phyloP scores from a whole-genome alignment of 345 rosid genomes.

The Gossypium sturtianum region DNA sequence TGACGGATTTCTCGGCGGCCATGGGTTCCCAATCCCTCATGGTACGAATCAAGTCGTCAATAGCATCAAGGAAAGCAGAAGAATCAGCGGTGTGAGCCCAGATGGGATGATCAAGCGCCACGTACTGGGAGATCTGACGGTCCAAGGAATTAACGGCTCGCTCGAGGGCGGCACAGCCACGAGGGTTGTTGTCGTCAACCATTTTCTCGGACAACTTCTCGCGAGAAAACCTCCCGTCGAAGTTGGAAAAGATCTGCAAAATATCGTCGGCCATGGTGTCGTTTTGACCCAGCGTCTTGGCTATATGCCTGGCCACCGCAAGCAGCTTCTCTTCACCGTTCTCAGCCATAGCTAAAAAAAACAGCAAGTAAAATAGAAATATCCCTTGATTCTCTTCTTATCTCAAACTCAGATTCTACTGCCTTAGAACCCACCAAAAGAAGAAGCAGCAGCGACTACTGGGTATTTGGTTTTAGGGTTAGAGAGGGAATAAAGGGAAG shows the following conservation, averaged over 20 bases:
- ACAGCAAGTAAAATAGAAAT: no score
- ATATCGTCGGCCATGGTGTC: constrained; percentile 84
- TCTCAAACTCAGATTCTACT: not conserved
- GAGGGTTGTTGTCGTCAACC: constrained; percentile 37
- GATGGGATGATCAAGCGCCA: constrained; percentile 56
- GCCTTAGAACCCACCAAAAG: not conserved
- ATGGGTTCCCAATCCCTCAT: constrained; percentile 51
- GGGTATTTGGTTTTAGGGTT: not conserved
- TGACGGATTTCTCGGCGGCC: constrained; percentile 41
- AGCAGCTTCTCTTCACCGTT: constrained; percentile 90
- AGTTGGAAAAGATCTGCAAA: constrained; percentile 83
- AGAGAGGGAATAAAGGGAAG: not conserved
- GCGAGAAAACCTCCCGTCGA: constrained; percentile 85
- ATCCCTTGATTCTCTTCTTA: not conserved
- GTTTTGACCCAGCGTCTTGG: constrained; percentile 78
- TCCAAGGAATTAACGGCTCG: constrained; percentile 46
- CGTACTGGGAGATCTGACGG: constrained; percentile 70
- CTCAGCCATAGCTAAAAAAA: constrained; percentile 27
- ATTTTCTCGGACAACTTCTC: constrained; percentile 53
- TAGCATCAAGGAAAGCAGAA: constrained; percentile 60
- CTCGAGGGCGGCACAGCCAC: constrained; percentile 40
- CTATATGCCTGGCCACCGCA: constrained; percentile 90
- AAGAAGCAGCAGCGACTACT: not conserved
- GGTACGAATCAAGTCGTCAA: constrained; percentile 57
- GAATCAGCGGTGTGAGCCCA: constrained; percentile 85